A percentile compares a stretch with the other conserved stretches of the same genome.
phyloP scores from a whole-genome alignment of 768 basidiomycete species.

The Melanogaster broomeanus region DNA sequence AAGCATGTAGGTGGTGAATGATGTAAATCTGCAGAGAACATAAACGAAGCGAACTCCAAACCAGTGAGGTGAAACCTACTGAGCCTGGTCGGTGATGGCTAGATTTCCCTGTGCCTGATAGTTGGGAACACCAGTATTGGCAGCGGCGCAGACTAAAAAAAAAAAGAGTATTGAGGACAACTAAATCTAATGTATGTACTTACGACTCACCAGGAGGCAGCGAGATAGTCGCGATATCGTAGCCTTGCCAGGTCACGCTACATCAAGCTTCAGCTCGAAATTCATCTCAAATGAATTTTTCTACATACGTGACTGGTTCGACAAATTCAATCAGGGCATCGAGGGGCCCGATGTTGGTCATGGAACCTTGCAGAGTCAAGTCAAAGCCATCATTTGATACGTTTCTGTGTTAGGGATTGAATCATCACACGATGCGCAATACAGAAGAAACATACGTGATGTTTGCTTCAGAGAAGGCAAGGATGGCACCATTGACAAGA shows the following conservation, averaged over 20 bases:
- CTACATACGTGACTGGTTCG: conserved; percentile 57
- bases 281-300: neutral
- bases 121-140: conserved; percentile 65
- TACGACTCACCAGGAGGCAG: conserved; percentile 53
- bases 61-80: conserved; percentile 35
- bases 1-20: conserved; percentile 64
- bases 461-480: conserved; percentile 58
- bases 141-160: conserved; percentile 61
- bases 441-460: conserved; percentile 45
- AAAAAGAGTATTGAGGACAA: neutral
- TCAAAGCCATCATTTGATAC: conserved; percentile 64
- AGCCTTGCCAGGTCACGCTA: conserved; percentile 65
- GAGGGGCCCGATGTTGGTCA: conserved; percentile 65
- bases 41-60: neutral
- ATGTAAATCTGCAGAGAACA: conserved; percentile 49
- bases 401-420: conserved; percentile 50
- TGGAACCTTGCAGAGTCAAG: conserved; percentile 56
- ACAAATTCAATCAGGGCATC: conserved; percentile 69
- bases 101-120: conserved; percentile 54
- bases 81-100: conserved; percentile 52
- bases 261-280: neutral
- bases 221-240: conserved; percentile 60
- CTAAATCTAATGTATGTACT: neutral
- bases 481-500: conserved; percentile 56
- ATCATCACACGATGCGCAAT: conserved; percentile 44